phyloP scores from a whole-genome alignment of 345 rosid species.

The Gossypium turneri region DNA sequence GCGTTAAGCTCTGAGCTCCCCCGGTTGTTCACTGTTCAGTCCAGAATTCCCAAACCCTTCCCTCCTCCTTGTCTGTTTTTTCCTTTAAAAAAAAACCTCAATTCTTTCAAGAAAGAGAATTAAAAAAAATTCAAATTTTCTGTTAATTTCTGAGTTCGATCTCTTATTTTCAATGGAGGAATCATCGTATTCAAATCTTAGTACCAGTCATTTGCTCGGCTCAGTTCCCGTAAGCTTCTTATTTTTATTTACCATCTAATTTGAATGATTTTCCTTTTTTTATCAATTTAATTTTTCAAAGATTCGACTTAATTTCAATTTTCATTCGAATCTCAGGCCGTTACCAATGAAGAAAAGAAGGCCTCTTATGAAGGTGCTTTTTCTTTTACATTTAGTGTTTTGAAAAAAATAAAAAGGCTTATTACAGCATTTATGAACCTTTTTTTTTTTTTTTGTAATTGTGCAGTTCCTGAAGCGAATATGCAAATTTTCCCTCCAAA shows the following conservation, averaged over 20 bases:
- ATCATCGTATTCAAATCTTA: constrained; percentile 49
- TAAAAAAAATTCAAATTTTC: not conserved
- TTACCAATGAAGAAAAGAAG: constrained; percentile 46
- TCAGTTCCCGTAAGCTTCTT: constrained; percentile 76
- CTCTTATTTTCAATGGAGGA: constrained; percentile 50
- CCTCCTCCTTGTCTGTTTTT: constrained; percentile 12
- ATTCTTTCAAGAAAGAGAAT: not conserved
- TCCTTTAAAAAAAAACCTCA: not conserved
- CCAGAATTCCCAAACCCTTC: constrained; percentile 3
- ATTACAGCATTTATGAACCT: not conserved
- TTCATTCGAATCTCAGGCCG: constrained; percentile 45
- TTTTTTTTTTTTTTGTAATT: constrained; percentile 18
- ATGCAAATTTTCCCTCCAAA: constrained; percentile 69
- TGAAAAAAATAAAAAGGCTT: not conserved
- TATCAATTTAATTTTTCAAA: not conserved
- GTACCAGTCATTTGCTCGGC: constrained; percentile 75
- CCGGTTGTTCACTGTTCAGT: not conserved
- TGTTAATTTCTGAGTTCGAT: constrained; percentile 15
- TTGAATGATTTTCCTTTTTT: not conserved
- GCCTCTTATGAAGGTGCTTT: constrained; percentile 49
- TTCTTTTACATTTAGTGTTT: not conserved
- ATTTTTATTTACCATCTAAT: not conserved
- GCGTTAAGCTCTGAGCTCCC: not conserved
- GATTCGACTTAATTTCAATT: not conserved
- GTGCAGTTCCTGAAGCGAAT: constrained; percentile 62